Evolutionary conservation across 495 filamentous ascomycete genomes (phyloP).

Genomic region (Cercophora sp.): DNA sequence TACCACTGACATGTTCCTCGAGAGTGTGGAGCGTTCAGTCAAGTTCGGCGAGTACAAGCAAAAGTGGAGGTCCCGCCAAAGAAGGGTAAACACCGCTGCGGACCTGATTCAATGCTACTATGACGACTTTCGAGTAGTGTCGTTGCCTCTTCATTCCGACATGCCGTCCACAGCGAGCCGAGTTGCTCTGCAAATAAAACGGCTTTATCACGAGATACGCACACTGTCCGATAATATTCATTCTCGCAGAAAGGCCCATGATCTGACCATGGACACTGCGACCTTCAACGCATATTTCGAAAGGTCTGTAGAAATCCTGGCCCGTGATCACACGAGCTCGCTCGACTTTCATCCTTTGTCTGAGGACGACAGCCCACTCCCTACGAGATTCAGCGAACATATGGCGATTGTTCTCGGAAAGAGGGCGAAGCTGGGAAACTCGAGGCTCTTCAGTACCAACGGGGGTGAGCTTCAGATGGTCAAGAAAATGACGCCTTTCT

Average conservation of each 20-base stretch:
- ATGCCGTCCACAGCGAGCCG: conserved; percentile 10
- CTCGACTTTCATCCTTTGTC: conserved; percentile 17
- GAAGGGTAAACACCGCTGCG: conserved; percentile 22
- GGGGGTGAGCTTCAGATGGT: conserved; percentile 11
- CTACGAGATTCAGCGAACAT: conserved; percentile 16
- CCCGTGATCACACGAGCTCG: conserved; percentile 15
- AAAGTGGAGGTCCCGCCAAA: conserved; percentile 11
- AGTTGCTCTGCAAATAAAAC: conserved; percentile 19
- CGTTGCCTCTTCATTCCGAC: conserved; percentile 13
- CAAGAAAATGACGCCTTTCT: conserved; percentile 10
- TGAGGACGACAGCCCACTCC: conserved; percentile 11
- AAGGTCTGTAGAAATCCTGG: conserved; percentile 5
- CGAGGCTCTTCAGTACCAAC: neutral
- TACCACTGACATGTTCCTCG: conserved; percentile 12
- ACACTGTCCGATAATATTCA: conserved; percentile 10
- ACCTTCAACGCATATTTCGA: conserved; percentile 17
- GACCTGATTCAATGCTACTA: conserved; percentile 38
- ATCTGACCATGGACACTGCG: conserved; percentile 18
- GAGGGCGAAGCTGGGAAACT: conserved; percentile 12
- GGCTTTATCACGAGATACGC: conserved; percentile 17
- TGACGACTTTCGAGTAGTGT: conserved; percentile 21
- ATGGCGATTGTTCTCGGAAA: conserved; percentile 10
- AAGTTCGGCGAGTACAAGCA: conserved; percentile 10
- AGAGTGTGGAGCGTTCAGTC: conserved; percentile 14
- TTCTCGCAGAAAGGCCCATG: neutral